phyloP scores from a whole-genome alignment of 148 eudicot species.

The Cornus suecica region DNA sequence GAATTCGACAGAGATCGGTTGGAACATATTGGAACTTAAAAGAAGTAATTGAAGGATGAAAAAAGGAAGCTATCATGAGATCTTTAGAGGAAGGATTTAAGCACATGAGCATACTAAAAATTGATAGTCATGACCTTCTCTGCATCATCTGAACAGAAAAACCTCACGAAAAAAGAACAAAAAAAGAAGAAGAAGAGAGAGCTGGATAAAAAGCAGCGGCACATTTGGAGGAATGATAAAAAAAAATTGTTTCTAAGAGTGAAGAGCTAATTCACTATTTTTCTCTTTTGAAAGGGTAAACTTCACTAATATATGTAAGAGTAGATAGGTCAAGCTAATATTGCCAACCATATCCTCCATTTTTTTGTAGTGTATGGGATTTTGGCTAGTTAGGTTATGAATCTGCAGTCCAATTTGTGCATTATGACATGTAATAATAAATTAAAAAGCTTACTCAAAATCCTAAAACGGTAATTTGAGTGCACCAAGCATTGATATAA shows the following conservation, averaged over 20 bases:
- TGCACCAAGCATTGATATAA: neutral
- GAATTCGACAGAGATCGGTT: neutral
- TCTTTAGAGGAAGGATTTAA: neutral
- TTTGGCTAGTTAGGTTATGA: neutral
- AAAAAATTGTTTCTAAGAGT: neutral
- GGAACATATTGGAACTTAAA: neutral
- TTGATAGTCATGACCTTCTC: neutral
- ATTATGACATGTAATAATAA: neutral
- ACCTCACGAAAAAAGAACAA: neutral
- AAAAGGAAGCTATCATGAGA: neutral
- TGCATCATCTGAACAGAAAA: neutral
- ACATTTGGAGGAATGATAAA: neutral
- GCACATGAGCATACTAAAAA: neutral
- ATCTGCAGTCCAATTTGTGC: neutral
- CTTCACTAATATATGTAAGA: neutral
- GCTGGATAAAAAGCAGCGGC: neutral
- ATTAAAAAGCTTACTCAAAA: neutral
- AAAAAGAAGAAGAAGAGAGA: neutral
- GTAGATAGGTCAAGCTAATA: neutral
- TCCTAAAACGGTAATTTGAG: neutral
- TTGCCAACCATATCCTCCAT: neutral
- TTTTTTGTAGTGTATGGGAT: neutral
- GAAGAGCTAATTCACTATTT: neutral
- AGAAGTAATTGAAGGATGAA: neutral
- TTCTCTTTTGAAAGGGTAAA: too few species aligned